Evolutionary conservation across 495 filamentous ascomycete genomes (phyloP), one percentile per base, ranked within the genome.

Genomic region (Daldinia caldariorum): DNA sequence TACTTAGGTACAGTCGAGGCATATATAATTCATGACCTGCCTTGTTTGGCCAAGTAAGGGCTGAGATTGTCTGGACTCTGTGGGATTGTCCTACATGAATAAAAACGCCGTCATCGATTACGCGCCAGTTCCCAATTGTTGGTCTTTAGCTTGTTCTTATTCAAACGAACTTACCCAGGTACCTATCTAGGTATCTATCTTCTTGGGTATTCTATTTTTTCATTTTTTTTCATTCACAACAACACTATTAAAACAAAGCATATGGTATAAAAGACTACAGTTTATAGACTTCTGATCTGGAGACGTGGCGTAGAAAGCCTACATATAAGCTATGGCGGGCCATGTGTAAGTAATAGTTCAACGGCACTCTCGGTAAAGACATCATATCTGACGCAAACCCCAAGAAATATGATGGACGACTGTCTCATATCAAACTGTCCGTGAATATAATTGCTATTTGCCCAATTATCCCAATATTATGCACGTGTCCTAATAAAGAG

Each of bases 391-490:
- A 56, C 26, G 14, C 13, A 39, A 29, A 16, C 35, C 59, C 12
- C 4, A 50, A 72, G 70, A 22, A 72, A 72, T 54, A 68, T 72
- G 70, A 72, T 72, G 70, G 70, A 72, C 65, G 70, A 72, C 32
- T 72, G 49, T 65, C 61, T 72, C 18, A 72, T 72, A 72, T 68
- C 65, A 14, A 72, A 72, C 31, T 38, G 70, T 72, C 26, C 10
- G 70, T 68, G 22, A 35, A 47, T n/a, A 14, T 4, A 14, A 22
- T n/a, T 3, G 43, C 1, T 26, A 1, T 26, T 6, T 34, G 10
- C 47, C 16, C 6, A 2, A 10, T 18, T 4, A 37, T 16, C 8
- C 5, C 13, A 8, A 16, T 4, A 6, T 9, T n/a, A n/a, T 10
- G 32, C n/a, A 29, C 50, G 14, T 18, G 4, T 18, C 20, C 69